phyloP scores from a whole-genome alignment of 1,139 yeast species.

The Yamadazyma atmosphaerica region DNA sequence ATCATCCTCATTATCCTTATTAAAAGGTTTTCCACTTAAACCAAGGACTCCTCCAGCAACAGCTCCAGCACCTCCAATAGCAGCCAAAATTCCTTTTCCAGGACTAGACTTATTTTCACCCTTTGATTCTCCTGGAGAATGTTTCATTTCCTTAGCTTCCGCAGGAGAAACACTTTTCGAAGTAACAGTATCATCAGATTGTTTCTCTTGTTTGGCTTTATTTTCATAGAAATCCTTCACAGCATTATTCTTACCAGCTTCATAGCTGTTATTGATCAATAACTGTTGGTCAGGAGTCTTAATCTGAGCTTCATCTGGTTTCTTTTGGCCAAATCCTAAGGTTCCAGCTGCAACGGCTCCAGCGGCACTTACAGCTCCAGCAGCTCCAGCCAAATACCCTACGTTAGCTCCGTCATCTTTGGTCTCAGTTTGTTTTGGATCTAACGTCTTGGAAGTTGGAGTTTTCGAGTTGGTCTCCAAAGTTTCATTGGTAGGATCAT shows the following conservation, averaged over 20 bases:
- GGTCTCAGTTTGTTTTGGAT: no score
- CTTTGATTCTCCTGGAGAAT: no score
- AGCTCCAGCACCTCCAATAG: slow-evolving; percentile 25
- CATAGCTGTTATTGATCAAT: slow-evolving; percentile 16
- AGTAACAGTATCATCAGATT: no score
- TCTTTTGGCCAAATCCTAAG: slow-evolving; percentile 14
- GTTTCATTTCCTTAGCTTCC: no score
- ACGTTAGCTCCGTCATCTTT: slow-evolving; percentile 6
- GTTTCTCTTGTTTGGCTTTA: slow-evolving; percentile 1
- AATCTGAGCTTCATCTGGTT: slow-evolving; percentile 8
- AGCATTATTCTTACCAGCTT: slow-evolving; percentile 18
- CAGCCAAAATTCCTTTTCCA: slow-evolving; percentile 21
- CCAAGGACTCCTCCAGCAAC: slow-evolving; percentile 12
- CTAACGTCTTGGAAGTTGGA: slow-evolving; percentile 14
- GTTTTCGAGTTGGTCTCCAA: slow-evolving; percentile 10
- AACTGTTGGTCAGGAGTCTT: slow-evolving; percentile 8
- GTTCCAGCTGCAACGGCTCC: slow-evolving; percentile 17
- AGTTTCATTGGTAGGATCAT: slow-evolving; percentile 2
- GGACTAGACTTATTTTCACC: no score
- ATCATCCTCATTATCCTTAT: slow-evolving; percentile 8
- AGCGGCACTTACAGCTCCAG: slow-evolving; percentile 16
- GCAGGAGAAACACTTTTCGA: no score
- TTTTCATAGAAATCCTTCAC: slow-evolving; percentile 9
- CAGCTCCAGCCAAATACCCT: slow-evolving; percentile 16
- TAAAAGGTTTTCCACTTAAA: slow-evolving; percentile 11